Conservation (phyloP, 306 rosid species). For the Cucurbita moschata region DNA sequence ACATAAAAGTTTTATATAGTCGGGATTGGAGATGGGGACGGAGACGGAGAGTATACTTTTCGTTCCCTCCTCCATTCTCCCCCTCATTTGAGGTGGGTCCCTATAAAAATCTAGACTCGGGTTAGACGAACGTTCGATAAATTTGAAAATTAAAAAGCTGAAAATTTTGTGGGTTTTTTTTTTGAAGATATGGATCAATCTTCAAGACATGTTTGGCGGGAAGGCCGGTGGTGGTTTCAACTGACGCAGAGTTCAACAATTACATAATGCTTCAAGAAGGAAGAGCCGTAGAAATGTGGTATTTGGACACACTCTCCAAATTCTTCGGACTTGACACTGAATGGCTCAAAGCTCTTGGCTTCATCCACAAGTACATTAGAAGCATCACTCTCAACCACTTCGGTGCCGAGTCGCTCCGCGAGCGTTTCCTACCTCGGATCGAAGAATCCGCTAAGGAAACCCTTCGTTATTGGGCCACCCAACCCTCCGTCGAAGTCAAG, state of each 20-base stretch:
- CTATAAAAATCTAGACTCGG: too few relatives aligned
- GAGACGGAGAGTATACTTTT: too few relatives aligned
- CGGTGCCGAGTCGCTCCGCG: background rate
- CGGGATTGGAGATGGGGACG: too few relatives aligned
- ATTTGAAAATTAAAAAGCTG: too few relatives aligned
- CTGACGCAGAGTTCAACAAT: constrained; percentile 10
- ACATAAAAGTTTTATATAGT: too few relatives aligned
- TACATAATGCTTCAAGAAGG: constrained; percentile 9
- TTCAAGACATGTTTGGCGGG: constrained; percentile 11
- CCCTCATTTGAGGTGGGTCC: too few relatives aligned
- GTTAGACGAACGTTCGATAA: too few relatives aligned
- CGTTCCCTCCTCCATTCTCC: too few relatives aligned
- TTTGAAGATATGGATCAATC: background rate
- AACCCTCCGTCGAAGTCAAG: constrained; percentile 3
- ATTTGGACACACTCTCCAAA: constrained; percentile 8
- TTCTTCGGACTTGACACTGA: constrained; percentile 3
- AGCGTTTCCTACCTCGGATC: constrained; percentile 4
- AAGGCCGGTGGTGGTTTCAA: constrained; percentile 3
- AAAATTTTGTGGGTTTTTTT: too few relatives aligned
- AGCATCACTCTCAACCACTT: background rate
- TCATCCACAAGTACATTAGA: constrained; percentile 9
- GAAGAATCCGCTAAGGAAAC: background rate
- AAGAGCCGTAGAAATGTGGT: constrained; percentile 12
- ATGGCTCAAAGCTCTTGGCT: constrained; percentile 7
- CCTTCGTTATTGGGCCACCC: background rate